Conservation (phyloP, 176 grass and related monocot species). For the Zea luxurians region DNA sequence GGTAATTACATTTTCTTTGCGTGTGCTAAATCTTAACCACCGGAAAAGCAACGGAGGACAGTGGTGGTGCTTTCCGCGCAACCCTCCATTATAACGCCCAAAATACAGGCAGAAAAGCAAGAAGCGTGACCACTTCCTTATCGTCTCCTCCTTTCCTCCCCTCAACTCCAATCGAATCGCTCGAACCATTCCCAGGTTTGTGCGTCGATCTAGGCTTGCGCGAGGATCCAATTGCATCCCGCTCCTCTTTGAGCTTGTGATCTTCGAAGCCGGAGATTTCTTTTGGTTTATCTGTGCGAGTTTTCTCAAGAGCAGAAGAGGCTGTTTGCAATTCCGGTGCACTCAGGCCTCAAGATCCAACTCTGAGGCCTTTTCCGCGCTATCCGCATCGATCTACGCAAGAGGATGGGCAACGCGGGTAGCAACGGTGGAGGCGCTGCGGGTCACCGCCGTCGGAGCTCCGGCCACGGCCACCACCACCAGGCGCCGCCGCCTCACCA, state of each 20-base stretch:
- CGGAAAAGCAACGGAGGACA: conserved; percentile 27
- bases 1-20: conserved; percentile 16
- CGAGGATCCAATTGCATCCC: not conserved
- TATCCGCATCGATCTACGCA: conserved; percentile 32
- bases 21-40: conserved; percentile 20
- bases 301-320: conserved; percentile 4
- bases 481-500: conserved; percentile 44
- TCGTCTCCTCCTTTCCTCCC: conserved; percentile 2
- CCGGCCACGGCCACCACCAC: conserved; percentile 56
- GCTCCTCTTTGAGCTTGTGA: not conserved
- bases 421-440: conserved; percentile 60
- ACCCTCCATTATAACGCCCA: conserved; percentile 51
- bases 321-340: conserved; percentile 32
- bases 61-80: conserved; percentile 51
- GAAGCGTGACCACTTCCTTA: conserved; percentile 34
- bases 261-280: conserved; percentile 3
- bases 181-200: not conserved
- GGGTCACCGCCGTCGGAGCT: conserved; percentile 69
- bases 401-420: conserved; percentile 51
- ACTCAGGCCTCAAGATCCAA: conserved; percentile 36
- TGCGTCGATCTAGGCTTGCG: conserved; percentile 31
- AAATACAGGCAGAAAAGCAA: conserved; percentile 45
- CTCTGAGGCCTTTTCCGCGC: not conserved
- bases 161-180: conserved; percentile 46
- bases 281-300: not conserved